Conservation (phyloP, 768 basidiomycete genomes). For the Tephrocybe sp. region DNA sequence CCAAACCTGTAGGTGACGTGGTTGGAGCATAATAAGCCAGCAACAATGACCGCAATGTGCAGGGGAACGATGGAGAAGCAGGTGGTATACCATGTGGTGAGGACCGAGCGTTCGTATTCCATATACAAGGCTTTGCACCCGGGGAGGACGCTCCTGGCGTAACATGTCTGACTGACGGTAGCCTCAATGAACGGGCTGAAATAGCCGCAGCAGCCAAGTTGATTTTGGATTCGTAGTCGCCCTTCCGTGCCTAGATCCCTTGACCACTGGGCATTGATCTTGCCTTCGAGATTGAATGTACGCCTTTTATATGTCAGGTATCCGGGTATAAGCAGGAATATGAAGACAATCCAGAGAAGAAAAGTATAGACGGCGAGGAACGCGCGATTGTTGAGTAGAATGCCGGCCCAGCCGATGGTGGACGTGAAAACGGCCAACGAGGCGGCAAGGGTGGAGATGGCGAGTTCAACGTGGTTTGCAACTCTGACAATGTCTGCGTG, state of each 20-base stretch:
- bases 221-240: slow-evolving; percentile 69
- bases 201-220: slow-evolving; percentile 79
- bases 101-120: slow-evolving; percentile 52
- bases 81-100: slow-evolving; percentile 64
- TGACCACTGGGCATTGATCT: slow-evolving; percentile 79
- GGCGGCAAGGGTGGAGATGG: slow-evolving; percentile 70
- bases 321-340: slow-evolving; percentile 69
- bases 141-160: slow-evolving; percentile 65
- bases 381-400: slow-evolving; percentile 80
- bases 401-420: slow-evolving; percentile 74
- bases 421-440: slow-evolving; percentile 61
- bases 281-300: slow-evolving; percentile 80
- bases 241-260: slow-evolving; percentile 56
- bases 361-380: slow-evolving; percentile 82
- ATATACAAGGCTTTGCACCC: slow-evolving; percentile 74
- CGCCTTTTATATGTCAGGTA: slow-evolving; percentile 77
- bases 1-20: slow-evolving; percentile 87
- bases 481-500: slow-evolving; percentile 72
- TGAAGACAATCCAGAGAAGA: slow-evolving; percentile 74
- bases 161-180: slow-evolving; percentile 72
- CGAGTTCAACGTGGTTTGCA: slow-evolving; percentile 66
- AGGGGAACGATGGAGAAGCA: slow-evolving; percentile 68
- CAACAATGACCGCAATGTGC: slow-evolving; percentile 64
- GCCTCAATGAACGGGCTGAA: slow-evolving; percentile 81
- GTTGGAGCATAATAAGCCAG: slow-evolving; percentile 71